Base-by-base conservation (phyloP, 2,329 filamentous ascomycete species). In the Pseudogymnoascus sp. region DNA sequence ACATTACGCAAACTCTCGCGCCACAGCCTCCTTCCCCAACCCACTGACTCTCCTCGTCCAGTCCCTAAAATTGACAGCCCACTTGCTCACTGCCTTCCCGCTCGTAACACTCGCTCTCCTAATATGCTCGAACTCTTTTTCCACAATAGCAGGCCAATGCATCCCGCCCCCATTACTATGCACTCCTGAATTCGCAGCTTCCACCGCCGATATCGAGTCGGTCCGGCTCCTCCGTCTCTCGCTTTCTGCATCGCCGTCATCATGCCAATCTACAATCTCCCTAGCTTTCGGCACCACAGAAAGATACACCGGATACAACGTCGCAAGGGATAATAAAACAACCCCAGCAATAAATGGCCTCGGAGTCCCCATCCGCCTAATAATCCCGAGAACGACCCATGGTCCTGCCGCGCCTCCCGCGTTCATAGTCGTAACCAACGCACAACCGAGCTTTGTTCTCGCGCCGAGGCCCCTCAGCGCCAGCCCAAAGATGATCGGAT, bases 401-500 rank as follows among this genome's bases (percentile, higher is more conserved):
- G 70, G 69, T 37, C 71, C 72, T 0, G 68, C 59, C 8, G 64
- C 69, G 1, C 72, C 72, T 10, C 71, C 72, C 28, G 63, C 56
- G 1, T 62, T 64, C 0, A 67, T 41, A 16, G 59, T 60, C 19
- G 22, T 19, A 33, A 60, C 12, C 26, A 60, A 35, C 26, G 89
- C 89, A 0, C 87, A 86, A 0, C 89, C 90, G 59, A 88, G 83
- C 76, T 95, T 95, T 7, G 88, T 91, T 68, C 91, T 83, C 22
- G 84, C 82, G 1, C 90, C 90, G 56, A 95, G 84, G 1, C 90
- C 90, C 4, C 89, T 84, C 66, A 95, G 87, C 4, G 88, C 89
- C 10, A 93, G 81, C 4, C 88, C 85, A 67, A 92, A 90, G 65
- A 93, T 87, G 3, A 91, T 87, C 0, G 91, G 90, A 81, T 90